phyloP scores from a whole-genome alignment of 148 eudicot species.

The Camellia lanceoleosa region DNA sequence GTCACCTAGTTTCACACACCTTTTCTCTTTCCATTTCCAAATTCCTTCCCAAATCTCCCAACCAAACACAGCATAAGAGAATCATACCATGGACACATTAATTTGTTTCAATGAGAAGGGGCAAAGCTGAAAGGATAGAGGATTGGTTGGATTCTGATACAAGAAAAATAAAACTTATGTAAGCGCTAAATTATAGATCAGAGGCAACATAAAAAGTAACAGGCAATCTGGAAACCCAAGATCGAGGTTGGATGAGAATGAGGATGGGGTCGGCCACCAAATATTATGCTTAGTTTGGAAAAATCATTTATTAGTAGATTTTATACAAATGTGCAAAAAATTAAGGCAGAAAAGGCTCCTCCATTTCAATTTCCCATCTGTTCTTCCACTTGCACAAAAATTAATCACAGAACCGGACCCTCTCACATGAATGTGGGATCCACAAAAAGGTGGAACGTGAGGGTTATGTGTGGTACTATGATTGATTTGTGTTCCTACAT shows the following conservation, averaged over 20 bases:
- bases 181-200: not conserved
- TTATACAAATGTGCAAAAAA: not conserved
- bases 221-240: not conserved
- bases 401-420: too few relatives aligned
- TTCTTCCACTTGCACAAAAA: too few relatives aligned
- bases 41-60: too few relatives aligned
- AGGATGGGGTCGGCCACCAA: not conserved
- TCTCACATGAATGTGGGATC: too few relatives aligned
- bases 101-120: conserved; percentile 45
- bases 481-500: too few relatives aligned
- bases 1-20: too few relatives aligned
- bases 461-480: too few relatives aligned
- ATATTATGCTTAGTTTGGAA: not conserved
- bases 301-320: not conserved
- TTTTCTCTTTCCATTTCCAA: too few relatives aligned
- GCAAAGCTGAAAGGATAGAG: conserved; percentile 35
- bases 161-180: conserved; percentile 1
- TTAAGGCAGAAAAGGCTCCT: not conserved
- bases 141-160: conserved; percentile 31
- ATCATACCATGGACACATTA: conserved; percentile 31
- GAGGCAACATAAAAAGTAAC: not conserved
- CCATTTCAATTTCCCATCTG: not conserved
- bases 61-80: not conserved
- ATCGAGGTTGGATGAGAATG: not conserved
- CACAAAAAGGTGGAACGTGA: too few relatives aligned